Conservation (phyloP, 306 rosid species). For the Lithocarpus polystachyus region DNA sequence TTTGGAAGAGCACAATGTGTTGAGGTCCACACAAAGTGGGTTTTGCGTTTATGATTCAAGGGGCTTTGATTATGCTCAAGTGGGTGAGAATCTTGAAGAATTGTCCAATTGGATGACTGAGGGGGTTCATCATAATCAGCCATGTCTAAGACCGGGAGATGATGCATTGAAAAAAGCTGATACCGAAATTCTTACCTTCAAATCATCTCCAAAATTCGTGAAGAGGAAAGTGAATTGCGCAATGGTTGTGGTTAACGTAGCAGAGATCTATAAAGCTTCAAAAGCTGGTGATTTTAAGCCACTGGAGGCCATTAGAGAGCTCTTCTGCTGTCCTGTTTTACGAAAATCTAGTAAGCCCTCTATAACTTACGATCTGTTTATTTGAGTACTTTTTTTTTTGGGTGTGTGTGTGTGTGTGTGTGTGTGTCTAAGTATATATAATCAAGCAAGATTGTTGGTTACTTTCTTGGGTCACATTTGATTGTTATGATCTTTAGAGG, state of each 20-base stretch:
- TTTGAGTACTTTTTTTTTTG: background rate
- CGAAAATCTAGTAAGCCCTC: constrained; percentile 23
- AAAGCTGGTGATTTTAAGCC: constrained; percentile 31
- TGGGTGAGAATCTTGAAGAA: constrained; percentile 17
- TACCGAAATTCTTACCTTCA: background rate
- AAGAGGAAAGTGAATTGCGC: constrained; percentile 36
- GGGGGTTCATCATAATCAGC: constrained; percentile 44
- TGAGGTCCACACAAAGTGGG: constrained; percentile 36
- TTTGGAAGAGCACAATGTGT: constrained; percentile 42
- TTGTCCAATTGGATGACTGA: constrained; percentile 37
- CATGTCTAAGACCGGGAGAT: constrained; percentile 26
- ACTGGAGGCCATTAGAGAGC: constrained; percentile 33
- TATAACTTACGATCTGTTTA: background rate
- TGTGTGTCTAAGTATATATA: background rate
- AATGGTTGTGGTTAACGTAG: constrained; percentile 41
- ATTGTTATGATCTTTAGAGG: background rate
- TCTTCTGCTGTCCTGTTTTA: constrained; percentile 27
- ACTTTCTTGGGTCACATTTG: background rate
- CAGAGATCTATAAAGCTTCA: constrained; percentile 33
- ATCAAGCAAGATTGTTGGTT: background rate
- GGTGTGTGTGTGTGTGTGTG: too few relatives aligned
- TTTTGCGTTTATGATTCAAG: constrained; percentile 42
- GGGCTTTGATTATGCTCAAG: constrained; percentile 24
- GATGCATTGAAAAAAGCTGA: constrained; percentile 4
- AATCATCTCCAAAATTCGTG: constrained; percentile 29